These are phyloP conservation scores for Secale cereale DNA, from an alignment of 176 grass and related monocot genomes.

Conservation along the genomic window DNA sequence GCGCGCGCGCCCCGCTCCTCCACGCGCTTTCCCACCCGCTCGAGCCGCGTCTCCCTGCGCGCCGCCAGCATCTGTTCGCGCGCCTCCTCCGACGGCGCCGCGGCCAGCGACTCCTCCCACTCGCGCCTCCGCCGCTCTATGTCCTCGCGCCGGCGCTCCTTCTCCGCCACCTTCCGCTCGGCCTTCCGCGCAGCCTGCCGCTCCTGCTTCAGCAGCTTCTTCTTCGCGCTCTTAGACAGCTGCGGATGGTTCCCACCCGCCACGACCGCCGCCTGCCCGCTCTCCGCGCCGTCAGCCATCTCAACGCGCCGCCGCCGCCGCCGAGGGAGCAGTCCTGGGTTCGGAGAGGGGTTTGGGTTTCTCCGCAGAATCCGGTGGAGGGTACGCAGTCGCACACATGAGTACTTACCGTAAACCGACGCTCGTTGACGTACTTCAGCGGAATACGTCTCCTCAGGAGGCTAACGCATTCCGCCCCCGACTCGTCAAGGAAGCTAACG, in stretches of 20 bases:
- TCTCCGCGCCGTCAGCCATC: conserved; percentile 38
- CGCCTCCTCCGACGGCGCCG: conserved; percentile 58
- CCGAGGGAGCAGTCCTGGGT: background rate
- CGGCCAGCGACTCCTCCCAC: conserved; percentile 51
- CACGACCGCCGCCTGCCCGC: background rate
- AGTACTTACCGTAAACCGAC: background rate
- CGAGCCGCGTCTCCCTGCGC: conserved; percentile 40
- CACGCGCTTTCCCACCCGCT: conserved; percentile 48
- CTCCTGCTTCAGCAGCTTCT: conserved; percentile 69
- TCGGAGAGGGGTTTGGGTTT: conserved; percentile 27
- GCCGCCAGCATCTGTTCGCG: conserved; percentile 44
- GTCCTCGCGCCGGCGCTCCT: conserved; percentile 49
- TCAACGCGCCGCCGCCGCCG: conserved; percentile 19
- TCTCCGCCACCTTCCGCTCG: conserved; percentile 61
- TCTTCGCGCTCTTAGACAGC: conserved; percentile 64
- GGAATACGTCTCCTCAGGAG: background rate
- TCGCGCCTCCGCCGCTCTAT: conserved; percentile 53
- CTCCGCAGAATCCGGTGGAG: background rate
- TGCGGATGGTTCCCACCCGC: background rate
- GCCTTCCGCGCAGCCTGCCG: conserved; percentile 54
- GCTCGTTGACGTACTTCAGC: rapidly evolving
- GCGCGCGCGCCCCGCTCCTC: conserved; percentile 51
- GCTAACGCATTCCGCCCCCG: background rate
- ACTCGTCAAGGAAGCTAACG: background rate
- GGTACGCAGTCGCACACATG: background rate